A percentile compares a stretch with the other conserved stretches of the same genome.
Conservation (phyloP, 2,329 filamentous ascomycete genomes). For the Zasmidium angulare region DNA sequence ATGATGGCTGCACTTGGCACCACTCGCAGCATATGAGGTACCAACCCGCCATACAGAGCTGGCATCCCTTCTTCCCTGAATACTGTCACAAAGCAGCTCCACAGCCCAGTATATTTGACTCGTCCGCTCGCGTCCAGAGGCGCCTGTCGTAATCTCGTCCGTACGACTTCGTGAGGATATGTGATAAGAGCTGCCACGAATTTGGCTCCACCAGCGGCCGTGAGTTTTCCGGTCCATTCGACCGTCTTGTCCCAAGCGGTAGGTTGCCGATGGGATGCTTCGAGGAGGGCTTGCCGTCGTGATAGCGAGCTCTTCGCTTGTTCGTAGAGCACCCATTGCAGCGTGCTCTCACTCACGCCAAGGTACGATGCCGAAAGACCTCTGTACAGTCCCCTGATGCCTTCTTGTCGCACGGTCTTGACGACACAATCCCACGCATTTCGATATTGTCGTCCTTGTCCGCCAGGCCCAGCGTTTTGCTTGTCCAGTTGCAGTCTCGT, state of each 20-base stretch:
- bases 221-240: constrained; percentile 75
- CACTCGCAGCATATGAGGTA: constrained; percentile 85
- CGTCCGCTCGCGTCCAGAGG: constrained; percentile 56
- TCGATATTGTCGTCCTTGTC: constrained; percentile 67
- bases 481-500: constrained; percentile 90
- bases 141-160: constrained; percentile 81
- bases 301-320: constrained; percentile 78
- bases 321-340: constrained; percentile 95
- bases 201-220: constrained; percentile 80
- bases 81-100: constrained; percentile 85
- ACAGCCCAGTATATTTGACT: constrained; percentile 82
- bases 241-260: constrained; percentile 73
- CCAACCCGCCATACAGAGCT: constrained; percentile 85
- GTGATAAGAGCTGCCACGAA: constrained; percentile 79
- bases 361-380: constrained; percentile 90
- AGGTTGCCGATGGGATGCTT: constrained; percentile 60
- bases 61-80: constrained; percentile 86
- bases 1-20: constrained; percentile 94
- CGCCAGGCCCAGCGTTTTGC: constrained; percentile 62
- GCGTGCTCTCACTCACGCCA: constrained; percentile 82
- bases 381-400: constrained; percentile 79
- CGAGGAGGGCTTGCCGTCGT: constrained; percentile 58
- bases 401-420: constrained; percentile 79
- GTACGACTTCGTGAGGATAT: constrained; percentile 89
- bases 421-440: constrained; percentile 86